Evolutionary conservation across 495 filamentous ascomycete genomes (phyloP), one percentile per base, ranked within the genome.

Genomic region (Hamigera avellanea): DNA sequence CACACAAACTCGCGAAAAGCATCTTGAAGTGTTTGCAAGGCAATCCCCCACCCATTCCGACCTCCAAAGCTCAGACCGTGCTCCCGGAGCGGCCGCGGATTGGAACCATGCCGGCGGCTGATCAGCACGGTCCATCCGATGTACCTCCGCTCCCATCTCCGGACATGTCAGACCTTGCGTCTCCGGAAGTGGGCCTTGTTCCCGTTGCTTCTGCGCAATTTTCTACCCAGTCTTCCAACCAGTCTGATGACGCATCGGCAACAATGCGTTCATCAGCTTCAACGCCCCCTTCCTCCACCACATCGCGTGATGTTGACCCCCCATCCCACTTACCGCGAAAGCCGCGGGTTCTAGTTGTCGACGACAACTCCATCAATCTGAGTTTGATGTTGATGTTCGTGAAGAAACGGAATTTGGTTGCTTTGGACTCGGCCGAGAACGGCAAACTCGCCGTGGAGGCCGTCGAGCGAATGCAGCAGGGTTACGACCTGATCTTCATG

Each of bases 301-400:
- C 21, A 9, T 23, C 21, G 9, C 21, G 5, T 23, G 21, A 4
- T 9, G 21, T 23, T 23, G 21, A 23, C 9, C 9, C 21, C 21
- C 21, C 21, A 23, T 23, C 21, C 9, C 5, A 23, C 5, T 23
- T 9, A 9, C 21, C 21, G 21, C 21, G 12, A 1, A 19, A 17
- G 14, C 43, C 59, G 9, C 51, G 52, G 16, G 61, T 83, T 4
- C 67, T 85, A 0, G 67, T 84, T 0, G 81, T 85, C 0, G 81
- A 86, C 40, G 81, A 86, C 46, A 86, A 86, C 49, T 61, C 67
- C 2, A 83, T 86, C 45, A 86, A 86, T 43, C 69, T 84, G 23
- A 76, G 73, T n/a, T 59, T 84, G 0, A 69, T 84, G 31, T 57
- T 72, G 26, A 75, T 75, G 0, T 77, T 76, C 40, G 69, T 82